Conservation (phyloP, 257 asterid species). For the Nicotiana tomentosiformis region DNA sequence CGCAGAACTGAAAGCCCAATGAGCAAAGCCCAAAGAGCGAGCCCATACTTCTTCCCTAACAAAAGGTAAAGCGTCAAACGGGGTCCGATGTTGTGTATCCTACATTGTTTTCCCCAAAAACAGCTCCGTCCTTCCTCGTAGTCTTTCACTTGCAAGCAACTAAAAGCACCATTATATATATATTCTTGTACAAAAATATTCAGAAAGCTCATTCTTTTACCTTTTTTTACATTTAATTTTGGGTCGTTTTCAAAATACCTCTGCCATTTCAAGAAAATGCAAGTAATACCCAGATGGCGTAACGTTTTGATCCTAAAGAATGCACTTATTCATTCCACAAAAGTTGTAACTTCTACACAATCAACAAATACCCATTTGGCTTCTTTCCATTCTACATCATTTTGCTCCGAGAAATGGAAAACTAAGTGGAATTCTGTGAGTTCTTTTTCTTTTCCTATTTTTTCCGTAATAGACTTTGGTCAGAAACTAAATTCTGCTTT, state of each 20-base stretch:
- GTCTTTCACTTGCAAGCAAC: background rate
- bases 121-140: background rate
- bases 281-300: slow-evolving; percentile 56
- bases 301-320: slow-evolving; percentile 34
- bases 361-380: slow-evolving; percentile 24
- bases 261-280: slow-evolving; percentile 31
- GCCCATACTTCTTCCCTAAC: background rate
- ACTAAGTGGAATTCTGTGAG: slow-evolving; percentile 48
- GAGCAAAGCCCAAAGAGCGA: background rate
- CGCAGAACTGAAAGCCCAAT: background rate
- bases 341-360: slow-evolving; percentile 17
- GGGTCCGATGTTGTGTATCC: background rate
- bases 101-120: background rate
- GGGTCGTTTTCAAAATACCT: background rate
- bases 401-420: slow-evolving; percentile 43
- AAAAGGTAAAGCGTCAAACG: slow-evolving; percentile 4
- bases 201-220: background rate
- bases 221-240: background rate
- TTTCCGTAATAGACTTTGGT: background rate
- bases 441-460: background rate
- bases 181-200: background rate
- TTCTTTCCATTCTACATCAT: slow-evolving; percentile 49
- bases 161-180: background rate
- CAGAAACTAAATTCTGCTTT: background rate
- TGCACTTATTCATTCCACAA: slow-evolving; percentile 30